Base-by-base conservation (phyloP, 2,329 filamentous ascomycete genomes). In the Fusarium sp. region DNA sequence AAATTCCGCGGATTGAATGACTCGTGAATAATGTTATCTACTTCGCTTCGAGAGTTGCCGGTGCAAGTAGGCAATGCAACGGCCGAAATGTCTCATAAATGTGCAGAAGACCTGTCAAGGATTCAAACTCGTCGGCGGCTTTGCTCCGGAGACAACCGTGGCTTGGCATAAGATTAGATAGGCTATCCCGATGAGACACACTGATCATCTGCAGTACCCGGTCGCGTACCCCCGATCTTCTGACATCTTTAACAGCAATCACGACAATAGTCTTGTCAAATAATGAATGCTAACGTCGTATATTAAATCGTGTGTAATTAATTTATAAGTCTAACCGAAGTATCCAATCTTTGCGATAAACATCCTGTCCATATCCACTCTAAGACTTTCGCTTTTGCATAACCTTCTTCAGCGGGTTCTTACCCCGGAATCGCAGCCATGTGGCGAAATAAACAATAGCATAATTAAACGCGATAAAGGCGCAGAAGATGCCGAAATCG, bases 381-480 rank as follows among this genome's bases (percentile, higher is more conserved):
- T 67, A 71, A 34, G 60, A 22, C n/a, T 69, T 71, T 13, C 56
- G 45, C 71, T 75, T 80, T 34, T 70, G 67, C 44, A 79, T 18
- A 9, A 80, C 4, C 2, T 73, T 69, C 65, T 77, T 79, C 5
- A 83, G 45, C 0, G 80, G 80, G 25, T 82, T 83, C 74, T 76
- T 82, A 0, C 78, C 81, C 41, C 76, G 75, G 62, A 82, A 84
- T n/a, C 74, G 74, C 53, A 82, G 41, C 74, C 77, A 84, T 0
- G 82, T 83, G 7, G 79, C 77, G 1, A 81, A 22, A 48, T 79
- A 83, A 0, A 84, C 77, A 3, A 83, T 47, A 1, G 60, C 67
- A 55, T 82, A 92, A 67, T 93, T 92, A 74, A 92, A 92, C 3
- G 85, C 76, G 22, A 90, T 87, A 72, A 87, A 92, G 0, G 82